These are phyloP conservation scores for Hypoxylon lenormandii DNA, from an alignment of 495 filamentous ascomycete species.

Conservation along the genomic window DNA sequence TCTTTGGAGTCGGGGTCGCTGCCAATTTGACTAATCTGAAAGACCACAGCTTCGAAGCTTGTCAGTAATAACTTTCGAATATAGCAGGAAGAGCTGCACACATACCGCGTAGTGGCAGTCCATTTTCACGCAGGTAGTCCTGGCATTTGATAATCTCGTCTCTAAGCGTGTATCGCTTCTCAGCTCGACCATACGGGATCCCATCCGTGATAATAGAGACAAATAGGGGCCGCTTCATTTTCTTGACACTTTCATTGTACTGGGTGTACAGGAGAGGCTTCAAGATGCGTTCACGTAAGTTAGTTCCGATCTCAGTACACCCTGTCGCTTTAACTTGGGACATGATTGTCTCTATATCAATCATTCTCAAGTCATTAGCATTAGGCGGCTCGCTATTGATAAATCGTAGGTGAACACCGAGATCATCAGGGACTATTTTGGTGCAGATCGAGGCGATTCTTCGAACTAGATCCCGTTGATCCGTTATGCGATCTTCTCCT, in stretches of 20 bases:
- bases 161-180: constrained; percentile 25
- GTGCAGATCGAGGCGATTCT: constrained; percentile 36
- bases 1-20: constrained; percentile 29
- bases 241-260: constrained; percentile 22
- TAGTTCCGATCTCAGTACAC: constrained; percentile 32
- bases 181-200: constrained; percentile 16
- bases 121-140: constrained; percentile 28
- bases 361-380: constrained; percentile 16
- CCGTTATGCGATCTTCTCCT: constrained; percentile 31
- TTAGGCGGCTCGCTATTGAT: constrained; percentile 21
- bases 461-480: constrained; percentile 29
- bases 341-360: constrained; percentile 18
- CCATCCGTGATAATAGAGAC: constrained; percentile 41
- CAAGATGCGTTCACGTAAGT: constrained; percentile 28
- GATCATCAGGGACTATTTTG: constrained; percentile 36
- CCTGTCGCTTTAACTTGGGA: constrained; percentile 17
- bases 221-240: constrained; percentile 26
- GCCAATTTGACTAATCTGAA: constrained; percentile 43
- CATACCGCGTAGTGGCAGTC: constrained; percentile 31
- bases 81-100: too few species aligned
- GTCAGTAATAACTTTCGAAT: constrained; percentile 2
- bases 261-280: constrained; percentile 30
- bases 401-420: constrained; percentile 38
- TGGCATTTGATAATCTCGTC: constrained; percentile 34
- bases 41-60: constrained; percentile 27